These are phyloP conservation scores for Neurospora sp. DNA, from an alignment of 495 filamentous ascomycete species.

Conservation along the genomic window DNA sequence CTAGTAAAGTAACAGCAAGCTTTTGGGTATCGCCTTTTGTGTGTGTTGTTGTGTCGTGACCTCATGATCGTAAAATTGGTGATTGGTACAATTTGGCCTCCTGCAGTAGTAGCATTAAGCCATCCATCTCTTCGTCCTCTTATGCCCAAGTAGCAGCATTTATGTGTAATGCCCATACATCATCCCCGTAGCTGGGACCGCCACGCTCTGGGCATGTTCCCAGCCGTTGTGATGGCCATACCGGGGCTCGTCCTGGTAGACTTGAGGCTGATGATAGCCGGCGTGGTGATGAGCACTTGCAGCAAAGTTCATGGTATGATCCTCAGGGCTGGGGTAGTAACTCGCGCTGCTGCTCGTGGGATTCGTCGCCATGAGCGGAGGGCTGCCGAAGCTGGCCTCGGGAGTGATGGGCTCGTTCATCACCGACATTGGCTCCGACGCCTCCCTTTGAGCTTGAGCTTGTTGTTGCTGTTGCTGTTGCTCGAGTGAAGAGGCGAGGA, in stretches of 20 bases:
- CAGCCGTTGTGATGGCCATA: neutral
- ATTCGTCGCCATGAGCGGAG: neutral
- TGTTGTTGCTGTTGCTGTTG: neutral
- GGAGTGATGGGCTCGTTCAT: conserved; percentile 13
- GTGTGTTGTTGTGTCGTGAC: neutral
- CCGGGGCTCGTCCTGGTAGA: neutral
- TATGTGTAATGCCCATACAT: neutral
- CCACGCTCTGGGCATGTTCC: neutral
- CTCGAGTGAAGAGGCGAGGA: neutral
- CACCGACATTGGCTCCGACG: neutral
- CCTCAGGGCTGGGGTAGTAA: neutral
- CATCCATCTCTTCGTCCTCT: neutral
- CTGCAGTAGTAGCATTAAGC: neutral
- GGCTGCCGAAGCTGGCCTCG: conserved; percentile 1
- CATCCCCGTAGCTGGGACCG: neutral
- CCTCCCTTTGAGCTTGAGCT: neutral
- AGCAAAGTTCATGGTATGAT: neutral
- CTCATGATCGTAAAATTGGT: neutral
- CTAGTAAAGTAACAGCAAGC: neutral
- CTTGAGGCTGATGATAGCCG: neutral
- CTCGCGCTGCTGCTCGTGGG: neutral
- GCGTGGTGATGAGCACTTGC: neutral
- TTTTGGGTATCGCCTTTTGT: neutral
- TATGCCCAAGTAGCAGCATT: neutral
- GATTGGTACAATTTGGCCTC: neutral